Evolutionary conservation across 805 yeast genomes (phyloP), one percentile per base, ranked within the genome.

Genomic region (Wickerhamiella sergipiensis): DNA sequence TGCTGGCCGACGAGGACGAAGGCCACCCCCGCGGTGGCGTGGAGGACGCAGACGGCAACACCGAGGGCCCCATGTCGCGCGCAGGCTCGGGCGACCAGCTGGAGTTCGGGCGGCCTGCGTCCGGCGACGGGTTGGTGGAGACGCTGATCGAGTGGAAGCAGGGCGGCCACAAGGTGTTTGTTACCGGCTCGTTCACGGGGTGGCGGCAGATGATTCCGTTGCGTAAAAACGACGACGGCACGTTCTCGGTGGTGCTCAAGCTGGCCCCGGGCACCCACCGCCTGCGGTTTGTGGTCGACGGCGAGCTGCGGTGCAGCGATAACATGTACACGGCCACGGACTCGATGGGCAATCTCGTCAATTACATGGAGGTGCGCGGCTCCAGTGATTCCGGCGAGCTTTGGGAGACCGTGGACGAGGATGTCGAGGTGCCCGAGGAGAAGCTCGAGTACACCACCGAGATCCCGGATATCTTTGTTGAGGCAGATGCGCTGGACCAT

Each of bases 171-270:
- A 85, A 85, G 60, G 97, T 92, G 2, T 92, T 88, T 65, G 95
- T 90, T 13, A 92, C 97, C 36, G 98, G 98, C 47, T 85, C 97
- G 0, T 90, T 90, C 68, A 92, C 98, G 0, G 96, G 95, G 3
- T 92, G 98, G 97, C 74, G 96, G 58, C 90, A 89, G 67, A 90
- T 92, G 97, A 89, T 90, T 62, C 95, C 95, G 40, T 71, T 92
- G 59, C 75, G 75, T 29, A 79, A 68, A n/a, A 53, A 56, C 43
- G 64, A 59, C 33, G 57, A 52, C 46, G 62, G 59, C 38, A 57
- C 49, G 39, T 67, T 67, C 50, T 56, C 55, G 9, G 64, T 64
- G 2, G 60, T 61, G n/a, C 54, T 67, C 31, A 63, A 64, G 52
- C 60, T 67, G 22, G 95, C 95, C 0, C 80, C 84, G 6, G 97